phyloP scores from a whole-genome alignment of 23 red algal genomes.

The Gracilaria domingensis region DNA sequence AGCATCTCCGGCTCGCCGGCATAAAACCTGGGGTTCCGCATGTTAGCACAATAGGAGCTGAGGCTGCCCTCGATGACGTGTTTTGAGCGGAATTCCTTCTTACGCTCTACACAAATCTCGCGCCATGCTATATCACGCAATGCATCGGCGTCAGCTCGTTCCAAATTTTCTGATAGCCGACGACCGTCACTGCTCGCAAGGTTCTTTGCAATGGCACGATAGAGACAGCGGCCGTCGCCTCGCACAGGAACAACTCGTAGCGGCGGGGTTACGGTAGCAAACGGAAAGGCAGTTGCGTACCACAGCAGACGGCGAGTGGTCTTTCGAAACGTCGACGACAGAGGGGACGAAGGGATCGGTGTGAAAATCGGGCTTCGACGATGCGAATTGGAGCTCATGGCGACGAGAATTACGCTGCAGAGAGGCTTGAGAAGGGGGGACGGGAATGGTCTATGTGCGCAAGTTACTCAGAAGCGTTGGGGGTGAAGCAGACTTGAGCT shows the following conservation, averaged over 20 bases:
- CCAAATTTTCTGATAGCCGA: constrained; percentile 75
- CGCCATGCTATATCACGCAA: constrained; percentile 84
- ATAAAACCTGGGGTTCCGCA: constrained; percentile 87
- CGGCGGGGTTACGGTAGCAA: constrained; percentile 12
- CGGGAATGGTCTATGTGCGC: not conserved
- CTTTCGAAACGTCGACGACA: not conserved
- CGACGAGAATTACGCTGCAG: not conserved
- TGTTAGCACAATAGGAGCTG: constrained; percentile 74
- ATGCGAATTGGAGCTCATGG: not conserved
- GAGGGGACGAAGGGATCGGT: not conserved
- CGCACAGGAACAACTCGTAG: constrained; percentile 69
- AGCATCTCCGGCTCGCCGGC: constrained; percentile 96
- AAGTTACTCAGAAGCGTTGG: not conserved
- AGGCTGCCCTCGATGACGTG: constrained; percentile 91
- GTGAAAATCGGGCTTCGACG: constrained; percentile 23
- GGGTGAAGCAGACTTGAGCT: not conserved
- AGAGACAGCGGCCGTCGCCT: constrained; percentile 95
- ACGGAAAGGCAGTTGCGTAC: constrained; percentile 20
- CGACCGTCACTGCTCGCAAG: constrained; percentile 81
- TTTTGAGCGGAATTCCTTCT: constrained; percentile 72
- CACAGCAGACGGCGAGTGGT: not conserved
- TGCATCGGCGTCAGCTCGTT: constrained; percentile 92
- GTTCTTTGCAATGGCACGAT: constrained; percentile 93
- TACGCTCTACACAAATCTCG: constrained; percentile 75
- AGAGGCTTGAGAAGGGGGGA: not conserved